A percentile compares a stretch with the other conserved stretches of the same genome.
phyloP scores from a whole-genome alignment of 495 filamentous ascomycete genomes.

The Aspergillus egyptiacus region DNA sequence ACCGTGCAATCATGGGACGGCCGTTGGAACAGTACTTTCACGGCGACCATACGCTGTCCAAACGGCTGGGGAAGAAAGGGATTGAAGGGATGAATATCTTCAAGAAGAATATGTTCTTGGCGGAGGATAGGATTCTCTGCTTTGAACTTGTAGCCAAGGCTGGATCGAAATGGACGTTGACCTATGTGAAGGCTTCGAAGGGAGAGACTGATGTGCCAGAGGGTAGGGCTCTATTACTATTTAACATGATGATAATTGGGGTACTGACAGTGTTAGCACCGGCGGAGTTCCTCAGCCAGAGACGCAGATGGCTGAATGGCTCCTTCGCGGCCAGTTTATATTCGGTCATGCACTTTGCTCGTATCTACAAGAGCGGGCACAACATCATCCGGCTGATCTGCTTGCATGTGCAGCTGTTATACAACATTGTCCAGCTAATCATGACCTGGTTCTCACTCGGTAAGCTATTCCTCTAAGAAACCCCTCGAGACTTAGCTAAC shows the following conservation, averaged over 20 bases:
- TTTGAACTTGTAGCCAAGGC: slow-evolving; percentile 98
- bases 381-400: slow-evolving; percentile 95
- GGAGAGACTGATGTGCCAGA: slow-evolving; percentile 98
- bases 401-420: slow-evolving; percentile 90
- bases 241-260: background rate
- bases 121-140: slow-evolving; percentile 98
- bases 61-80: slow-evolving; percentile 91
- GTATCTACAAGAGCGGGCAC: slow-evolving; percentile 96
- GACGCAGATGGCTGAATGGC: slow-evolving; percentile 95
- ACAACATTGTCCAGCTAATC: slow-evolving; percentile 81
- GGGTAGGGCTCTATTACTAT: slow-evolving; percentile 34
- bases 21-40: slow-evolving; percentile 98
- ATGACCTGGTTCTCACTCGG: slow-evolving; percentile 94
- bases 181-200: slow-evolving; percentile 96
- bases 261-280: slow-evolving; percentile 32
- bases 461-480: slow-evolving; percentile 45
- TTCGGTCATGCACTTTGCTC: slow-evolving; percentile 94
- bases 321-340: slow-evolving; percentile 96
- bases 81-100: slow-evolving; percentile 99
- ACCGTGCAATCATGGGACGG: slow-evolving; percentile 94
- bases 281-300: slow-evolving; percentile 92
- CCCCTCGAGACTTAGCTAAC: too few relatives aligned
- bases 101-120: slow-evolving; percentile 99
- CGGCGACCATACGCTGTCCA: slow-evolving; percentile 94
- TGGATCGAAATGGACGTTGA: slow-evolving; percentile 96